Evolutionary conservation across 1,139 yeast genomes (phyloP), one percentile per base, ranked within the genome.

Genomic region (Entelexis paramagnoliae): DNA sequence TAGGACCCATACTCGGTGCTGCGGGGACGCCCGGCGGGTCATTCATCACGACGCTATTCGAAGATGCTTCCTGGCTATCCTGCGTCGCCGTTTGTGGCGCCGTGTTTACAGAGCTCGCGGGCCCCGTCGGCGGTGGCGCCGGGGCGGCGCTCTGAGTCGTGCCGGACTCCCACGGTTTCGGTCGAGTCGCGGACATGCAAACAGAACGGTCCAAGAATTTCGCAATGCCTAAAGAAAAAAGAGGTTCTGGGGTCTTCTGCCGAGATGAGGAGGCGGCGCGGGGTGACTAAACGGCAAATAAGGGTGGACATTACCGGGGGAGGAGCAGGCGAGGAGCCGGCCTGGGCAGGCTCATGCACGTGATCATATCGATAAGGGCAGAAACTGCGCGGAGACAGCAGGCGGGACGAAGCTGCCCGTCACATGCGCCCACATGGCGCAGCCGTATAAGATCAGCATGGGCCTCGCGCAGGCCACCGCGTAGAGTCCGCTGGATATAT

Each of bases 111-210:
- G 43, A n/a, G 28, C 43, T 40, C 33, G 43, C 19, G 33, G 43
- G 43, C 33, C 43, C 43, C n/a, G 28, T 19, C 13, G 28, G 30
- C 29, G 13, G 42, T 17, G 48, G 28, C 16, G 43, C 33, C 19
- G 61, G 49, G 7, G 59, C 51, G 14, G 61, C 50, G 10, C 60
- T 35, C 26, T 44, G 47, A 6, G n/a, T 29, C 4, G 33, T 3
- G 5, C 40, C 47, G 9, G 39, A 34, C 64, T 83, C 91, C 91
- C 91, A 83, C 29, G 93, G 91, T 66, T 83, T 83, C 19, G 86
- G 77, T 68, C 91, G 72, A 50, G 82, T 79, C 22, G 71, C 74
- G 29, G 78, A 73, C 75, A 56, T 56, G 19, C 20, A 17, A 40
- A 40, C 43, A 10, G 16, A 40, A 10, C 43, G 33, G 20, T 17